Evolutionary conservation across 1,284 basidiomycete species (phyloP), one percentile per base, ranked within the genome.

Genomic region (Tilletiopsis washingtonensis): DNA sequence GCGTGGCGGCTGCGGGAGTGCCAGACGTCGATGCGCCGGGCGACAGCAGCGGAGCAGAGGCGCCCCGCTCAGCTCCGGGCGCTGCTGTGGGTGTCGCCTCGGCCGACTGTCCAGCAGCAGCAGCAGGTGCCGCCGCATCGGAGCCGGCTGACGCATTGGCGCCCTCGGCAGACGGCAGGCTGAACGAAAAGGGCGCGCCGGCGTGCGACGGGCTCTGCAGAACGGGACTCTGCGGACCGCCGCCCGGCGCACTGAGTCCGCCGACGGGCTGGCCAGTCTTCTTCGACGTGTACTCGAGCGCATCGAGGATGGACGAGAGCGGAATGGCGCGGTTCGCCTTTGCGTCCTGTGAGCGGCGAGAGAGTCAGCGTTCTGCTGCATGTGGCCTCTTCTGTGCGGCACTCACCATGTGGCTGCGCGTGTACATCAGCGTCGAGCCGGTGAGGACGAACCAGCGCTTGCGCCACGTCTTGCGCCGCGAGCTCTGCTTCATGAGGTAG

Each of bases 401-500:
- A 34, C 29, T 34, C 29, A 34, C 29, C 75, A 77, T 77, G 49
- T 77, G 76, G 29, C 69, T 74, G 1, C 71, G 54, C 5, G 73
- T 62, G 46, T 76, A 77, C 27, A 70, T 61, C 29, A 77, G 54
- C 23, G 64, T 57, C 15, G 67, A 59, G 12, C 67, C 57, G 14
- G 70, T 74, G 9, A 77, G 60, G 6, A 75, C 68, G 34, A 77
- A 77, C 74, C 75, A 77, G 11, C 76, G 78, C 76, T 99, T 98
- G 52, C 90, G 80, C 94, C 94, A 99, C 54, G 84, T 87, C 65
- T 88, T 85, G 63, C 91, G 82, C 61, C 93, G 88, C 44, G 84
- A 84, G 39, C 90, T 90, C 73, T 91, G 91, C 74, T 98, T 98
- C 87, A 94, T 93, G 54, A 98, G 77, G 74, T 98, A 99, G 2